Evolutionary conservation across 768 basidiomycete species (phyloP).

Genomic region (Leccinum disarticulatum): DNA sequence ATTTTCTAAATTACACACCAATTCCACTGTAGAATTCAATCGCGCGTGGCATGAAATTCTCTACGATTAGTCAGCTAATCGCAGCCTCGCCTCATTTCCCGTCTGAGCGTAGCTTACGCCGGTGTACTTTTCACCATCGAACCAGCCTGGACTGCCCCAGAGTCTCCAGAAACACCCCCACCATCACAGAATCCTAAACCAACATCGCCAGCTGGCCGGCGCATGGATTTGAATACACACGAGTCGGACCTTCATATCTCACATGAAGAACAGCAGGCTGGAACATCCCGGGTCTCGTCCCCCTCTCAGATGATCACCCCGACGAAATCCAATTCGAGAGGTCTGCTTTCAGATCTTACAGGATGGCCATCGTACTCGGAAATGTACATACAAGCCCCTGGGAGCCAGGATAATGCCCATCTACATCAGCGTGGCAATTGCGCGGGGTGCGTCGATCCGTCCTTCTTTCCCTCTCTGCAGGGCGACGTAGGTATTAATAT

Average conservation of each 20-base stretch:
- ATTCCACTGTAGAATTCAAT: constrained; percentile 81
- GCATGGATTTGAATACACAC: constrained; percentile 10
- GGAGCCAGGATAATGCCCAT: constrained; percentile 7
- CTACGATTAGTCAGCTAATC: constrained; percentile 23
- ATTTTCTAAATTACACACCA: constrained; percentile 40
- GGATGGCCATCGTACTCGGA: constrained; percentile 19
- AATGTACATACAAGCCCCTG: constrained; percentile 15
- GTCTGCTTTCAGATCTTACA: constrained; percentile 14
- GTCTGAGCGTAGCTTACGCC: no score
- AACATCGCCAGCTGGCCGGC: background rate
- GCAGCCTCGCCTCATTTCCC: constrained; percentile 16
- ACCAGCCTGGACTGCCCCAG: background rate
- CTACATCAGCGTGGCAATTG: constrained; percentile 7
- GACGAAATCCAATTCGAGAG: constrained; percentile 9
- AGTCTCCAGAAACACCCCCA: no score
- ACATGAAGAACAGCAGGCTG: constrained; percentile 1
- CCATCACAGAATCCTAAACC: background rate
- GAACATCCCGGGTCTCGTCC: constrained; percentile 2
- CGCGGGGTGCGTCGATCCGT: constrained; percentile 17
- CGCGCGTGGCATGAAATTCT: constrained; percentile 12
- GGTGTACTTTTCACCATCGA: constrained; percentile 10
- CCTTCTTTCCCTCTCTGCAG: background rate
- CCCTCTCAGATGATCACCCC: constrained; percentile 13
- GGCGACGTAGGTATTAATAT: constrained; percentile 2
- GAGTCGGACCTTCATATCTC: constrained; percentile 5